phyloP scores from a whole-genome alignment of 495 filamentous ascomycete genomes.

The Echria macrotheca region DNA sequence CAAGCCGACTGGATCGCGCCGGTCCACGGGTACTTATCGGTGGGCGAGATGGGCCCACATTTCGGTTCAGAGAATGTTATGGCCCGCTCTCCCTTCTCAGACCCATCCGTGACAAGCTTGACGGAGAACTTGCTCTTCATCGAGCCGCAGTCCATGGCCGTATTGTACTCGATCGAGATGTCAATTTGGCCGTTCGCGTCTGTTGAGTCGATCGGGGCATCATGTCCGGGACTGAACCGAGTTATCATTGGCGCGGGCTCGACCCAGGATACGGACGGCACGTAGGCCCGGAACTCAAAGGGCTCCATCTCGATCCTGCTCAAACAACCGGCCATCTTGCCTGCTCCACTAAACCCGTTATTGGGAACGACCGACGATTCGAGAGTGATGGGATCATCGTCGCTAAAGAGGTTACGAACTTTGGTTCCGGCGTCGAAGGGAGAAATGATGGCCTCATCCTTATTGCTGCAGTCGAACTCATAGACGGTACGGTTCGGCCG shows the following conservation, averaged over 20 bases:
- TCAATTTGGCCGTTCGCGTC: conserved; percentile 19
- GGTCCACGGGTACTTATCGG: conserved; percentile 9
- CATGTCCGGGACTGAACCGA: conserved; percentile 59
- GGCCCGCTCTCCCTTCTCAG: background rate
- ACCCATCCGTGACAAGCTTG: conserved; percentile 11
- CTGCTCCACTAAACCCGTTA: conserved; percentile 25
- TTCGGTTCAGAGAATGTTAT: conserved; percentile 50
- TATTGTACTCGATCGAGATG: conserved; percentile 56
- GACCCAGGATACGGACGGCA: conserved; percentile 47
- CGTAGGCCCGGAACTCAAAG: conserved; percentile 61
- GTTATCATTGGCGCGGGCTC: conserved; percentile 61
- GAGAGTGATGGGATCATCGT: conserved; percentile 53
- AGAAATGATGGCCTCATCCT: conserved; percentile 46
- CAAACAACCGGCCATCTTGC: conserved; percentile 51
- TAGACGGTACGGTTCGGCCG: conserved; percentile 52
- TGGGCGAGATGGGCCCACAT: conserved; percentile 24
- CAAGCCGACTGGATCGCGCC: conserved; percentile 53
- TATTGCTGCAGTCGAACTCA: conserved; percentile 53
- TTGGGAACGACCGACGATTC: conserved; percentile 16
- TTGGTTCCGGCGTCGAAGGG: conserved; percentile 52
- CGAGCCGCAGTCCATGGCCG: conserved; percentile 56
- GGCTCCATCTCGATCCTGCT: conserved; percentile 46
- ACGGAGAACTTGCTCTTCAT: conserved; percentile 45
- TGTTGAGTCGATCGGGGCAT: conserved; percentile 51
- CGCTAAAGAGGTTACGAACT: conserved; percentile 64